Evolutionary conservation across 2,329 filamentous ascomycete genomes (phyloP), one percentile per base, ranked within the genome.

Genomic region (Verticillium klebahnii): DNA sequence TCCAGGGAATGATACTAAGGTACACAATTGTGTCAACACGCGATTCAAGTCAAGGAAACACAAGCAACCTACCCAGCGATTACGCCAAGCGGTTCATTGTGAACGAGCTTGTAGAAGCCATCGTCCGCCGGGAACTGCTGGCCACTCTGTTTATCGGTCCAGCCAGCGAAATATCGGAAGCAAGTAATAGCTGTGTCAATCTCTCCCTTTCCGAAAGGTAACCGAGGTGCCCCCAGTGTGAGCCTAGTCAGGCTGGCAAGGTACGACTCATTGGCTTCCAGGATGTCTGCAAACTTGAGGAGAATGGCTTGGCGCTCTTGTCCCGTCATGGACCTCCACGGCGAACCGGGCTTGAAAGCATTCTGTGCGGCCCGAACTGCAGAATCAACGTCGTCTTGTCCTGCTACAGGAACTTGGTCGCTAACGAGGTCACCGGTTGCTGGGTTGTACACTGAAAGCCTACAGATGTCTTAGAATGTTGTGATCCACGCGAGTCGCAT

Each of bases 331-430:
- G 72, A 73, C 58, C 69, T 73, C 79, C 80, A 80, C 23, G 66
- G 71, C 9, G 75, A 75, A 36, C 34, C 34, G 14, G 34, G 34
- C 14, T 36, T 36, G 62, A 81, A 82, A 0, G 82, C 82, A 4
- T 74, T 75, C 56, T 81, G 75, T 1, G 81, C 82, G 5, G 79
- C 78, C 9, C 72, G 74, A 5, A 84, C 80, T 2, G 81, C 81
- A 6, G 70, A 69, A 59, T 84, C 76, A 31, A 81, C 78, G 67
- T 82, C 79, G 11, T 75, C 69, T 58, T 77, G 72, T 17, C 76
- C 77, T 17, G 78, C 78, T 2, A 80, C 65, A 8, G 72, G 70
- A 17, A 85, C 76, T 50, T 82, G 76, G 62, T 82, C 73, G 17
- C 79, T 75, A 1, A 85, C 75, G 11, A 83, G 68, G 2, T 77